These are phyloP conservation scores for Erythrobasidium yunnanense DNA, from an alignment of 768 basidiomycete genomes.

Conservation along the genomic window DNA sequence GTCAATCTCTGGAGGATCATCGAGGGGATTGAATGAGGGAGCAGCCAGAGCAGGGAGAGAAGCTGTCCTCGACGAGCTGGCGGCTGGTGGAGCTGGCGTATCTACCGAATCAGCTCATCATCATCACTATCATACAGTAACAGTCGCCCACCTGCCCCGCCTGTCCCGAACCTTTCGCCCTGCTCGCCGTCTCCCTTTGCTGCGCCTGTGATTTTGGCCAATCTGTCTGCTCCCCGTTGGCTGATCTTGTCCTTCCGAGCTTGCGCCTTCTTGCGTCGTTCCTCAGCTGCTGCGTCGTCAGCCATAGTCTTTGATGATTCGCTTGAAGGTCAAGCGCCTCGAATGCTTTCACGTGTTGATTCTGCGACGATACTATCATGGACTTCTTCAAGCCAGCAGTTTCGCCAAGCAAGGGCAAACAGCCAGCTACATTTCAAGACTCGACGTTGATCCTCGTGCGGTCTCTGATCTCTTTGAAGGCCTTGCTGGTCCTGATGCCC, in stretches of 20 bases:
- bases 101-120: too few species aligned
- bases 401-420: slow-evolving; percentile 3
- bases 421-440: slow-evolving; percentile 1
- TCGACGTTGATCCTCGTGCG: slow-evolving; percentile 17
- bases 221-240: slow-evolving; percentile 10
- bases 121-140: not conserved
- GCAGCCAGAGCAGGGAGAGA: slow-evolving; percentile 19
- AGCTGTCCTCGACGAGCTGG: not conserved
- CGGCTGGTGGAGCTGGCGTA: too few species aligned
- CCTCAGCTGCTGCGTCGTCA: slow-evolving; percentile 25
- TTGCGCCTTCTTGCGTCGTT: slow-evolving; percentile 14
- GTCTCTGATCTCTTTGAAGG: not conserved
- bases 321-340: too few species aligned
- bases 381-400: not conserved
- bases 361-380: not conserved
- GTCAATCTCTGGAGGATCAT: slow-evolving; percentile 25
- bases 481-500: not conserved
- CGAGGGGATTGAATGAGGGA: slow-evolving; percentile 23
- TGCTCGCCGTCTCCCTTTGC: slow-evolving; percentile 20
- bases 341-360: not conserved
- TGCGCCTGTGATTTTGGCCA: slow-evolving; percentile 24
- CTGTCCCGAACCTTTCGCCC: slow-evolving; percentile 21
- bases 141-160: slow-evolving; percentile 2
- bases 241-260: slow-evolving; percentile 23
- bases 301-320: slow-evolving; percentile 7